phyloP scores from a whole-genome alignment of 192 early-diverging fungal species.

The Rhizoclosmatium globosum region DNA sequence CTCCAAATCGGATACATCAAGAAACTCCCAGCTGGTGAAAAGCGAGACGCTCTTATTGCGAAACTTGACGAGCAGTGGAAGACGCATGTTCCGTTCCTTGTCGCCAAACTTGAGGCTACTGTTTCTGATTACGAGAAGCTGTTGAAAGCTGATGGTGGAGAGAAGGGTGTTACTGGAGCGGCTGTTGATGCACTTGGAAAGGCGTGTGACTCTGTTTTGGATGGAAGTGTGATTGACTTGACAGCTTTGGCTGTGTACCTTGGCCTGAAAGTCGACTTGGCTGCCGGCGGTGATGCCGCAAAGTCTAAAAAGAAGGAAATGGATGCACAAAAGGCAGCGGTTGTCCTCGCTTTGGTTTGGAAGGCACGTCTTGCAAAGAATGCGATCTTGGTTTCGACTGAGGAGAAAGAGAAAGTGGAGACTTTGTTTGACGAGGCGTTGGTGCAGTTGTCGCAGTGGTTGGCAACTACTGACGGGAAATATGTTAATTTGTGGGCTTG shows the following conservation, averaged over 20 bases:
- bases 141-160: conserved; percentile 54
- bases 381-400: not conserved
- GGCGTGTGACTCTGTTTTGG: conserved; percentile 64
- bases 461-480: conserved; percentile 55
- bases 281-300: conserved; percentile 53
- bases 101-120: conserved; percentile 63
- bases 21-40: conserved; percentile 72
- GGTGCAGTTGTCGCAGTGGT: conserved; percentile 69
- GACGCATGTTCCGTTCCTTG: conserved; percentile 62
- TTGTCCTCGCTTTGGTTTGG: conserved; percentile 66
- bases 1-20: conserved; percentile 81
- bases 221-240: conserved; percentile 57
- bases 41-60: conserved; percentile 60
- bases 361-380: conserved; percentile 48
- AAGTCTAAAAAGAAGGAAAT: conserved; percentile 74
- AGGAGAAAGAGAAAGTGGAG: not conserved
- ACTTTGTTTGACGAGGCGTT: conserved; percentile 64
- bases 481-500: conserved; percentile 66
- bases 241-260: conserved; percentile 72
- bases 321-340: conserved; percentile 74
- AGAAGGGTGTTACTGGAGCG: conserved; percentile 2
- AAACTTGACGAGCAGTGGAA: conserved; percentile 72
- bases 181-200: conserved; percentile 54
- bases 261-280: conserved; percentile 64
- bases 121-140: conserved; percentile 56